Evolutionary conservation across 169 alveolate genomes (phyloP).

Genomic region (Perkinsus marinus): DNA sequence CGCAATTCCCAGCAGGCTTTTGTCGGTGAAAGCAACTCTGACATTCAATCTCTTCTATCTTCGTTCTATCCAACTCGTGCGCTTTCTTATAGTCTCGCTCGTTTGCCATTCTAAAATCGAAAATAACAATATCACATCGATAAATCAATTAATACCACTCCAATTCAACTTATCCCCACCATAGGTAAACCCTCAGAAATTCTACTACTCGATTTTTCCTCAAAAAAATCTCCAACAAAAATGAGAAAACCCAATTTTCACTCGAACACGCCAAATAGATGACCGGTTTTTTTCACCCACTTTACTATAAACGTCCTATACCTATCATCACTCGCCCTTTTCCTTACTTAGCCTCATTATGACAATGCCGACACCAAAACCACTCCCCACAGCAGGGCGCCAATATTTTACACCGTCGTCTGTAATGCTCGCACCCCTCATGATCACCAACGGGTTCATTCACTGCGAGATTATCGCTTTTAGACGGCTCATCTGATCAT

Average conservation of each 20-base stretch:
- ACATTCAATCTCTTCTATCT: conserved; percentile 16
- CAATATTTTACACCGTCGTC: conserved; percentile 10
- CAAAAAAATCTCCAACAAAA: no score
- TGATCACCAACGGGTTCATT: neutral
- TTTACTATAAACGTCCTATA: no score
- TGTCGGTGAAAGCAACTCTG: conserved; percentile 11
- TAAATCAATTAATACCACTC: no score
- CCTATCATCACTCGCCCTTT: neutral
- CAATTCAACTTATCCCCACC: no score
- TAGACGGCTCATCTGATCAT: neutral
- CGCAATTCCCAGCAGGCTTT: conserved; percentile 1
- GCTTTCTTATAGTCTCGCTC: neutral
- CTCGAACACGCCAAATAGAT: no score
- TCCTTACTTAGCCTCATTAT: conserved; percentile 10
- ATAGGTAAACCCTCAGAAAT: no score
- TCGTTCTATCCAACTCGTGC: conserved; percentile 13
- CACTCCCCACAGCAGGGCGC: conserved; percentile 27
- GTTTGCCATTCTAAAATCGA: neutral
- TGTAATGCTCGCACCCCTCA: conserved; percentile 24
- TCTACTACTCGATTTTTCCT: no score
- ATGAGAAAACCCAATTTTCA: no score
- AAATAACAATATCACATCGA: no score
- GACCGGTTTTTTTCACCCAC: no score
- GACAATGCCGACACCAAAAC: conserved; percentile 30
- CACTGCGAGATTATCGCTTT: neutral